phyloP scores from a whole-genome alignment of 2,329 filamentous ascomycete genomes.

The Incumbomyces delicatus region DNA sequence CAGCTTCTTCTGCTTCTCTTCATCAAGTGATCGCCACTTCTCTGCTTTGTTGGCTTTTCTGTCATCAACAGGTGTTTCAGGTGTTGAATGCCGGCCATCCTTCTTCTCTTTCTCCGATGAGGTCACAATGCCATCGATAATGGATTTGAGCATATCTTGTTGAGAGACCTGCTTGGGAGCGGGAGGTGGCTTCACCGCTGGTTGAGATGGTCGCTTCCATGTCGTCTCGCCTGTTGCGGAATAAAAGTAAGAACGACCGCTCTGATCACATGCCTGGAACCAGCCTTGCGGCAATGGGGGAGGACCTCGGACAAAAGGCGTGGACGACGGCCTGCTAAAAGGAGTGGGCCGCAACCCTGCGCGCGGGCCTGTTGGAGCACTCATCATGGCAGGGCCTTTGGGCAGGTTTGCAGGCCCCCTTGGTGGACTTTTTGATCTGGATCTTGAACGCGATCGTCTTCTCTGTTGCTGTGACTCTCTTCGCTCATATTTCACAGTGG shows the following conservation, averaged over 20 bases:
- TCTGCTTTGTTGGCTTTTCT: constrained; percentile 42
- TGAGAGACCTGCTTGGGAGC: constrained; percentile 62
- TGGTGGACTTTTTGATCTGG: constrained; percentile 36
- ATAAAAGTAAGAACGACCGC: constrained; percentile 75
- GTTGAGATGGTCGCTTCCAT: constrained; percentile 67
- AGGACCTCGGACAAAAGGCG: constrained; percentile 46
- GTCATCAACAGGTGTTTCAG: constrained; percentile 55
- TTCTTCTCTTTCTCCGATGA: constrained; percentile 42
- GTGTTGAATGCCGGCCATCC: constrained; percentile 42
- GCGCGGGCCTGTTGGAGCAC: constrained; percentile 24
- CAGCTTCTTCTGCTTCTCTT: constrained; percentile 86
- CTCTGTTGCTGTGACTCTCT: constrained; percentile 40
- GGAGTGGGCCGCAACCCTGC: constrained; percentile 42
- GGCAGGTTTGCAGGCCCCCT: constrained; percentile 25
- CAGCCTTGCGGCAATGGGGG: constrained; percentile 68
- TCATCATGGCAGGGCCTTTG: constrained; percentile 11
- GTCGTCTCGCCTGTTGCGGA: constrained; percentile 66
- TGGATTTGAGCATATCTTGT: constrained; percentile 54
- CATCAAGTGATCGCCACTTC: constrained; percentile 41
- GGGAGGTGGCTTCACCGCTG: constrained; percentile 54
- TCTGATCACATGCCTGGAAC: constrained; percentile 63
- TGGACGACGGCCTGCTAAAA: constrained; percentile 44
- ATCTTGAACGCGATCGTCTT: constrained; percentile 40
- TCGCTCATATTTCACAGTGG: constrained; percentile 51
- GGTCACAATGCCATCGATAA: constrained; percentile 75